Evolutionary conservation across 2,329 filamentous ascomycete species (phyloP).

Genomic region (Alternaria gaisen): DNA sequence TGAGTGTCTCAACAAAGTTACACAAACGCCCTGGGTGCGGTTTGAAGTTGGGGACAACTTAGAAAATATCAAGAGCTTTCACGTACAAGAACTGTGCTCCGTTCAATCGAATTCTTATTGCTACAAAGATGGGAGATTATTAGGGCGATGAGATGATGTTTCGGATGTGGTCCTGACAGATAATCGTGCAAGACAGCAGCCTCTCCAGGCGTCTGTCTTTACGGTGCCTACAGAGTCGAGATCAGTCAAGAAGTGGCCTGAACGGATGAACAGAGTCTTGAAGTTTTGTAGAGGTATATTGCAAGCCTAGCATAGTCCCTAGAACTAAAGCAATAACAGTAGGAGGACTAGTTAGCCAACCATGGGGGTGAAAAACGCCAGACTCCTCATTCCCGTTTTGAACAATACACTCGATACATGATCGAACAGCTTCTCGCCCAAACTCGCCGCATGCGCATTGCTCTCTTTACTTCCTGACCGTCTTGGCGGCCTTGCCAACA

Average conservation of each 20-base stretch:
- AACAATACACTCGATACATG: slow-evolving; percentile 26
- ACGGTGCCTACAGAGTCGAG: background rate
- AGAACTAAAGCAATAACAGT: slow-evolving; percentile 7
- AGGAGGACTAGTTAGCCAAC: slow-evolving; percentile 7
- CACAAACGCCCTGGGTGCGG: too few species aligned
- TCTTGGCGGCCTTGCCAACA: slow-evolving; percentile 66
- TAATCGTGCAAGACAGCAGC: background rate
- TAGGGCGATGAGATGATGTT: background rate
- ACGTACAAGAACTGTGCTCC: too few species aligned
- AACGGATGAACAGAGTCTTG: background rate
- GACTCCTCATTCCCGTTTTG: slow-evolving; percentile 29
- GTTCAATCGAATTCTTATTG: background rate
- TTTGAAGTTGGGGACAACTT: too few species aligned
- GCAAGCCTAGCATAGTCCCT: slow-evolving; percentile 2
- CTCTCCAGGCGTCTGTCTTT: background rate
- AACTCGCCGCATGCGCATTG: slow-evolving; percentile 4
- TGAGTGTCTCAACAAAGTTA: too few species aligned
- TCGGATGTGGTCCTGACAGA: background rate
- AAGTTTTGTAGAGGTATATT: slow-evolving; percentile 7
- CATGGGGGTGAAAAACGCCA: slow-evolving; percentile 20
- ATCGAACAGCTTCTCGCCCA: slow-evolving; percentile 14
- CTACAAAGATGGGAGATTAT: background rate
- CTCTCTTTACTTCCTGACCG: slow-evolving; percentile 59
- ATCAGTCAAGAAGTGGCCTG: background rate
- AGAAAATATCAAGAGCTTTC: too few species aligned